Evolutionary conservation across 352 stramenopile genomes (phyloP), one percentile per base, ranked within the genome.

Genomic region (Globisporangium nodosum): DNA sequence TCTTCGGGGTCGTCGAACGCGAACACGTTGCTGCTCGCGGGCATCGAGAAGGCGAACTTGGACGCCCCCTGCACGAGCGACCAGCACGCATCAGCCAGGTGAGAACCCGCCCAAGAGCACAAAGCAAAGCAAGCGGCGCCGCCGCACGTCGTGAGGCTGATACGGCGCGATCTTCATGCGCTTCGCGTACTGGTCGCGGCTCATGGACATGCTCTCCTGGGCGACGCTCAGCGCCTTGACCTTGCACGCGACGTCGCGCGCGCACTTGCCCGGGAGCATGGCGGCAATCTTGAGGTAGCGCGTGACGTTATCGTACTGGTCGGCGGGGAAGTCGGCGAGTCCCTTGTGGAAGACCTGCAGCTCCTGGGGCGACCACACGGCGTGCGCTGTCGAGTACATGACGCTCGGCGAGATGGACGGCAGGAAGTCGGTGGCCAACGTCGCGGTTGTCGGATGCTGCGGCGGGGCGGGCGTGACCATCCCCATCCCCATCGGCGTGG

Each of bases 281-380:
- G 81, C 79, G 4, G 83, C 83, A 54, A 91, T 83, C 61, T 90
- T 90, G 68, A 91, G 88, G 69, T 89, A 93, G 9, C 81, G 75
- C n/a, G 83, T 93, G 51, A 91, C 76, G 54, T 87, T 89, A 58
- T 91, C 81, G 61, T 80, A 87, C 31, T 80, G 58, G 48, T 87
- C 74, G 45, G 62, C 58, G 0, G 77, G 73, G 63, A 84, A 93
- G 40, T 81, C 70, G 0, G 61, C 56, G 51, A 93, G 69, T 6
- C 75, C 81, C 35, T 70, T 54, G 46, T 85, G 78, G 31, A 92
- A 67, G 21, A 73, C 66, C 53, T 92, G 80, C 31, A 90, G 70
- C 56, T 92, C 83, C 35, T 88, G 75, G 0, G 66, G 31, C 7
- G 74, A 70, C 83, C 83, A 92, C 12, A 69, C 54, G 0, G 83